phyloP scores from a whole-genome alignment of 2,329 filamentous ascomycete genomes.

The Coleophoma crateriformis region DNA sequence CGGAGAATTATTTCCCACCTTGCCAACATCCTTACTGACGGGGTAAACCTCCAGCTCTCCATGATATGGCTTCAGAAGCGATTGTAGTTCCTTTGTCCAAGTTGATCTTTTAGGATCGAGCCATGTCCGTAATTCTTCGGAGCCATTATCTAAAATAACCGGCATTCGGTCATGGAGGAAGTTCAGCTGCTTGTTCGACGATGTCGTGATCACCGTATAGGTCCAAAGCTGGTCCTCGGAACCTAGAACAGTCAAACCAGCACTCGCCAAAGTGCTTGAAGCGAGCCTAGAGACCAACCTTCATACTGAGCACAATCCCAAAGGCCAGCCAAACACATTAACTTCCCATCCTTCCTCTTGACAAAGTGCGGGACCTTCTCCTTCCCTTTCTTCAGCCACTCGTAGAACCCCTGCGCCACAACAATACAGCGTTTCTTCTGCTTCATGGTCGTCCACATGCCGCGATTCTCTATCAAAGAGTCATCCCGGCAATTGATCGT shows the following conservation, averaged over 20 bases:
- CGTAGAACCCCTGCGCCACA: conserved; percentile 88
- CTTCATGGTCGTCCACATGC: conserved; percentile 94
- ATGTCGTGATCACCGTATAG: conserved; percentile 91
- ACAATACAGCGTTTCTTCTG: conserved; percentile 82
- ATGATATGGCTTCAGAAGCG: conserved; percentile 70
- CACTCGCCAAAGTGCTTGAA: conserved; percentile 4
- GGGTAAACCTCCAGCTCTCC: conserved; percentile 81
- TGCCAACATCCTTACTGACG: conserved; percentile 84
- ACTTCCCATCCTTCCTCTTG: conserved; percentile 71
- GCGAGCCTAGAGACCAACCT: conserved; percentile 36
- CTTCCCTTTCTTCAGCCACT: conserved; percentile 83
- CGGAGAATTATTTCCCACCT: conserved; percentile 86
- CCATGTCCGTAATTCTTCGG: conserved; percentile 66
- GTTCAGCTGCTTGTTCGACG: conserved; percentile 72
- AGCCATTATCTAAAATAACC: conserved; percentile 76
- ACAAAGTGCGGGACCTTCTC: conserved; percentile 83
- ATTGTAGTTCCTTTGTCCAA: conserved; percentile 77
- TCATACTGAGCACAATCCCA: conserved; percentile 87
- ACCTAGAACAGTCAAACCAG: conserved; percentile 26
- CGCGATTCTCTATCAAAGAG: conserved; percentile 66
- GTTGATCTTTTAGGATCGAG: conserved; percentile 65
- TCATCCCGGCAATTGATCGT: conserved; percentile 96
- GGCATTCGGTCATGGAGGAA: conserved; percentile 97
- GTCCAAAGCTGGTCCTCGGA: conserved; percentile 71
- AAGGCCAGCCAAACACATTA: conserved; percentile 82